Evolutionary conservation across 2,329 filamentous ascomycete species (phyloP).

Genomic region (Hymenoscyphus fraxineus): DNA sequence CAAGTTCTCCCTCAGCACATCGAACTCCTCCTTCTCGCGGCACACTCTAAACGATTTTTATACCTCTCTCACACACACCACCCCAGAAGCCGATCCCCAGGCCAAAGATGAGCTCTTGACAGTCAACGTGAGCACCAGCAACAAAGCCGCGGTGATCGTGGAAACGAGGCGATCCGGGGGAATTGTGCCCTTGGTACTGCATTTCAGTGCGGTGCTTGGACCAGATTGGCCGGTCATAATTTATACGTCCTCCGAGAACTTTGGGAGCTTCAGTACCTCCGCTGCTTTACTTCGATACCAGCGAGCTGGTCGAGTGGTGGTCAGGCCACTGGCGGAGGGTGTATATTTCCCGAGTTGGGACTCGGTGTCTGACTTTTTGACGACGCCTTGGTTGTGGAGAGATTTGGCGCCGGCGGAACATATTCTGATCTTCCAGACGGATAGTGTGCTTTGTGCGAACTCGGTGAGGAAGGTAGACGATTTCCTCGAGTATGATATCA

Average conservation of each 20-base stretch:
- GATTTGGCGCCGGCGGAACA: slow-evolving; percentile 47
- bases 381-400: slow-evolving; percentile 41
- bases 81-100: neutral
- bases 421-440: slow-evolving; percentile 52
- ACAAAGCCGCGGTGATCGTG: slow-evolving; percentile 38
- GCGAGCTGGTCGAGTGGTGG: slow-evolving; percentile 33
- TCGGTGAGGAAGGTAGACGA: slow-evolving; percentile 17
- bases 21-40: slow-evolving; percentile 9
- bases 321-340: slow-evolving; percentile 38
- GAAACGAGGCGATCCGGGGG: slow-evolving; percentile 36
- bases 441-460: slow-evolving; percentile 53
- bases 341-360: slow-evolving; percentile 36
- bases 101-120: slow-evolving; percentile 11
- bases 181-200: slow-evolving; percentile 38
- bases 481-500: slow-evolving; percentile 32
- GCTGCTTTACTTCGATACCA: slow-evolving; percentile 38
- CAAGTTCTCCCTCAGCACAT: slow-evolving; percentile 1
- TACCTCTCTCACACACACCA: slow-evolving; percentile 6
- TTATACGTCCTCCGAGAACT: slow-evolving; percentile 36
- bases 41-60: slow-evolving; percentile 8
- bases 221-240: slow-evolving; percentile 44
- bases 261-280: slow-evolving; percentile 34
- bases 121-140: slow-evolving; percentile 26
- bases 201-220: slow-evolving; percentile 40
- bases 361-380: slow-evolving; percentile 37